A percentile compares a stretch with the other conserved stretches of the same genome.
Conservation (phyloP, 2,329 filamentous ascomycete species). For the Pseudogymnoascus sp. region DNA sequence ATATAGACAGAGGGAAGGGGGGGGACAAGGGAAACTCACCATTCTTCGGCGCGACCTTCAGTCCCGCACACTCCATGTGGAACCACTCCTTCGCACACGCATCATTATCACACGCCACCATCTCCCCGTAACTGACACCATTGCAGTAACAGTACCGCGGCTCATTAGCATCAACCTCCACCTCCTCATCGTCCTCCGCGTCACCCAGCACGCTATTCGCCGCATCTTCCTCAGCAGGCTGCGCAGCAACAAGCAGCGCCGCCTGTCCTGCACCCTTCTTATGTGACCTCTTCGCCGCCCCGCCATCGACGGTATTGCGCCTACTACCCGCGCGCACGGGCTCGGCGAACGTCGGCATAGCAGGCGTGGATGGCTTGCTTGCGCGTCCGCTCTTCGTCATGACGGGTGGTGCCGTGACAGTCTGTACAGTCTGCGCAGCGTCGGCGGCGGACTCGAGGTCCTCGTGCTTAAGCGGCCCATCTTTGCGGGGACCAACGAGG, state of each 20-base stretch:
- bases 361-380: conserved; percentile 60
- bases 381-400: conserved; percentile 58
- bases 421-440: conserved; percentile 28
- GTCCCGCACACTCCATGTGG: conserved; percentile 72
- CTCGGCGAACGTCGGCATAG: conserved; percentile 53
- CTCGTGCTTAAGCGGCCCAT: conserved; percentile 41
- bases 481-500: conserved; percentile 36
- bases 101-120: conserved; percentile 73
- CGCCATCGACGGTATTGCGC: conserved; percentile 33
- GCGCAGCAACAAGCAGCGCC: conserved; percentile 26
- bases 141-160: conserved; percentile 75
- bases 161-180: conserved; percentile 61
- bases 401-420: conserved; percentile 37
- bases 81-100: conserved; percentile 75
- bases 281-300: conserved; percentile 44
- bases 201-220: conserved; percentile 34
- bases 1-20: background rate
- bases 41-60: conserved; percentile 66
- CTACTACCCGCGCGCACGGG: conserved; percentile 46
- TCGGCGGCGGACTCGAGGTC: conserved; percentile 41
- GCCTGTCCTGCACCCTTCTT: conserved; percentile 46
- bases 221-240: conserved; percentile 26
- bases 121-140: conserved; percentile 72
- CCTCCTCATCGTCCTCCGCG: conserved; percentile 43
- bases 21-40: conserved; percentile 21